A percentile compares a stretch with the other conserved stretches of the same genome.
phyloP scores from a whole-genome alignment of 805 yeast species.

The Nakazawaea ishiwadae region DNA sequence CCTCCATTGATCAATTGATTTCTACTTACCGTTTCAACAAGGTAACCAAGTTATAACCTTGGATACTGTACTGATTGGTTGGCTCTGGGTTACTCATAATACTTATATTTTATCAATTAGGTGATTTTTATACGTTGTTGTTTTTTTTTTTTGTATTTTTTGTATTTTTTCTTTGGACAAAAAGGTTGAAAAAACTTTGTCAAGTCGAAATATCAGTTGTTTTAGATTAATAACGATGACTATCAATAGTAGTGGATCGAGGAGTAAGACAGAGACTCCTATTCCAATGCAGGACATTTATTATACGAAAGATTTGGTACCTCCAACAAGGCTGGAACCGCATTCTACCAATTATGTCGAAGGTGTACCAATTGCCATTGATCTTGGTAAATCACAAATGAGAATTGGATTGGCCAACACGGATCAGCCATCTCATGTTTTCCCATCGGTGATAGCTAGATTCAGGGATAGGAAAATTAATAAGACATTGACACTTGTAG shows the following conservation, averaged over 20 bases:
- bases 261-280: slow-evolving; percentile 1
- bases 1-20: not conserved
- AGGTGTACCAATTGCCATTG: slow-evolving; percentile 80
- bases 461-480: slow-evolving; percentile 74
- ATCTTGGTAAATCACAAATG: slow-evolving; percentile 65
- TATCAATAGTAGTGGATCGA: not conserved
- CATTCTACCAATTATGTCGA: slow-evolving; percentile 41
- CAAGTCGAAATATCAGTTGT: too few relatives aligned
- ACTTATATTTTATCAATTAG: not conserved
- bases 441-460: slow-evolving; percentile 66
- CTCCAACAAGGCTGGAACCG: slow-evolving; percentile 38
- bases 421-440: slow-evolving; percentile 50
- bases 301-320: slow-evolving; percentile 35
- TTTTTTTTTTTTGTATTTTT: too few relatives aligned
- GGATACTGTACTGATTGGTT: slow-evolving; percentile 40
- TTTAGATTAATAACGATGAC: not conserved
- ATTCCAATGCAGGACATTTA: slow-evolving; percentile 37
- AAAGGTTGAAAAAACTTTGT: too few relatives aligned
- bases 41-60: slow-evolving; percentile 85
- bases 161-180: not conserved
- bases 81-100: slow-evolving; percentile 4
- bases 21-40: slow-evolving; percentile 54
- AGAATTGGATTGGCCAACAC: slow-evolving; percentile 55
- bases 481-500: slow-evolving; percentile 64
- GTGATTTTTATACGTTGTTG: not conserved